These are phyloP conservation scores for Oryza nivara DNA, from an alignment of 176 grass and related monocot genomes.

Conservation along the genomic window DNA sequence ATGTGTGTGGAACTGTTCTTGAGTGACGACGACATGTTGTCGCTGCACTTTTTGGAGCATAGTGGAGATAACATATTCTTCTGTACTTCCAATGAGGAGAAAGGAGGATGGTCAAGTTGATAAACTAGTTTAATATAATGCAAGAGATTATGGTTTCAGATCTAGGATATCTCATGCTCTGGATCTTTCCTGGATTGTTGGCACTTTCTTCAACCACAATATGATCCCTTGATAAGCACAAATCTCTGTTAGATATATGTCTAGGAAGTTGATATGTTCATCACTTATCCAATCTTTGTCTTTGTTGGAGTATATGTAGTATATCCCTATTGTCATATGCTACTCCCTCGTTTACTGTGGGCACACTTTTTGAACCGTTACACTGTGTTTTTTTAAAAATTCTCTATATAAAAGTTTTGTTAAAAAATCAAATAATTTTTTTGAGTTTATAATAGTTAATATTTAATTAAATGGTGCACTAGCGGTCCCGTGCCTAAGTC, in stretches of 20 bases:
- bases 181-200: neutral
- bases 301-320: neutral
- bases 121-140: constrained; percentile 14
- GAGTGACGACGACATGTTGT: constrained; percentile 11
- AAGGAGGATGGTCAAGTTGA: neutral
- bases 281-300: neutral
- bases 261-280: neutral
- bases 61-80: constrained; percentile 28
- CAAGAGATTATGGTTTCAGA: constrained; percentile 19
- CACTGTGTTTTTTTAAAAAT: no score
- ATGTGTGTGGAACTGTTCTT: constrained; percentile 39
- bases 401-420: no score
- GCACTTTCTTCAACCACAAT: neutral
- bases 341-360: no score
- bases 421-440: no score
- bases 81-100: constrained; percentile 19
- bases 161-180: neutral
- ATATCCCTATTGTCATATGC: neutral
- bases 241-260: neutral
- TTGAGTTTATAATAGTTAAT: no score
- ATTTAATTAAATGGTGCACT: no score
- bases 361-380: no score
- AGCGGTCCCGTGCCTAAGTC: neutral
- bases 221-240: neutral
- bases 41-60: neutral